Conservation (phyloP, 2,329 filamentous ascomycete species). For the Endothia cerciana region DNA sequence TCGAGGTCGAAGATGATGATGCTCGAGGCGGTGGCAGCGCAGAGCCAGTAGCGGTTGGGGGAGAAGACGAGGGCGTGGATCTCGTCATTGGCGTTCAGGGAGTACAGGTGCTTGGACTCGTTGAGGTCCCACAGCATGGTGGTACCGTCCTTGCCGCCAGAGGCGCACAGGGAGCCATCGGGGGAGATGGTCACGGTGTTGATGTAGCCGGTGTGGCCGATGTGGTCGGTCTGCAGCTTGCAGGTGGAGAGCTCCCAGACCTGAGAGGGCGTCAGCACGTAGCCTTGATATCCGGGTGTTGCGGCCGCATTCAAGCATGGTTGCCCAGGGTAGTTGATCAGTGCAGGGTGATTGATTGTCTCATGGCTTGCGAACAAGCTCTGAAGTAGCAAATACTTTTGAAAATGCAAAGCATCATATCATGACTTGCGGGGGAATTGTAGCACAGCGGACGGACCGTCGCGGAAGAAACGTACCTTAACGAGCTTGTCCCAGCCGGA, state of each 20-base stretch:
- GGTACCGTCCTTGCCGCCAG: constrained; percentile 98
- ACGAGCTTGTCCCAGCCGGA: constrained; percentile 99
- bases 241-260: constrained; percentile 99
- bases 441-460: constrained; percentile 14
- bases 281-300: neutral
- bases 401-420: constrained; percentile 87
- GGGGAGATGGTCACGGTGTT: constrained; percentile 99
- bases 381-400: constrained; percentile 99
- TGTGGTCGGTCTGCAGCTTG: constrained; percentile 99
- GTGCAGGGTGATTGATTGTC: constrained; percentile 92
- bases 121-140: constrained; percentile 99
- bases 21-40: constrained; percentile 93
- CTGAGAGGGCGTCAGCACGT: constrained; percentile 53
- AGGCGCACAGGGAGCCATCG: constrained; percentile 98
- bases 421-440: constrained; percentile 39
- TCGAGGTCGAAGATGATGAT: constrained; percentile 99
- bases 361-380: constrained; percentile 88
- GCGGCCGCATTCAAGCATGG: neutral
- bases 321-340: constrained; percentile 58
- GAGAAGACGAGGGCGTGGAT: constrained; percentile 99
- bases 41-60: constrained; percentile 99
- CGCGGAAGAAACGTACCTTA: constrained; percentile 73
- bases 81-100: constrained; percentile 98
- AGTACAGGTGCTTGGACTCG: constrained; percentile 99
- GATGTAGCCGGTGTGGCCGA: constrained; percentile 99